phyloP scores from a whole-genome alignment of 164 flowering plant genomes.

The Aristolochia contorta region DNA sequence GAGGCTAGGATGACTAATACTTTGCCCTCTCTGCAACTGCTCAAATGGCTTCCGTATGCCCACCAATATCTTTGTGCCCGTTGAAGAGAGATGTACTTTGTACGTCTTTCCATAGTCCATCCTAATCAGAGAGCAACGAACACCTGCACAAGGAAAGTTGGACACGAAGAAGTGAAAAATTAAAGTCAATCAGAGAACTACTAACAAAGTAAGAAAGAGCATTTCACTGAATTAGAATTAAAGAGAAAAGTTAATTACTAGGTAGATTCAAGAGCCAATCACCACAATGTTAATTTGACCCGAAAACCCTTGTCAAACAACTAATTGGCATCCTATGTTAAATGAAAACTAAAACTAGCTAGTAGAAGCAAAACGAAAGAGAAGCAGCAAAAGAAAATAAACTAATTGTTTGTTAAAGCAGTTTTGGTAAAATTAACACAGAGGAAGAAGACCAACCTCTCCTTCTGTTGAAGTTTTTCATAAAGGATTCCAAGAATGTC shows the following conservation, averaged over 20 bases:
- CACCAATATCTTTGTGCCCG: slow-evolving; percentile 76
- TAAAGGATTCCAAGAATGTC: slow-evolving; percentile 43
- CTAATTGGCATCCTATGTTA: too few relatives aligned
- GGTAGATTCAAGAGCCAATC: background rate
- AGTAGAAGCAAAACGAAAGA: background rate
- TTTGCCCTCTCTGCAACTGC: slow-evolving; percentile 67
- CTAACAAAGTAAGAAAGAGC: background rate
- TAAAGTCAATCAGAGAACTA: background rate
- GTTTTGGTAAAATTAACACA: background rate
- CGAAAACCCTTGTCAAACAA: too few relatives aligned
- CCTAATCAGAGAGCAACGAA: slow-evolving; percentile 33
- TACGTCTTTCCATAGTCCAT: slow-evolving; percentile 62
- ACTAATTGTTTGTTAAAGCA: background rate
- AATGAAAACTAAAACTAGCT: too few relatives aligned
- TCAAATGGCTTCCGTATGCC: slow-evolving; percentile 75
- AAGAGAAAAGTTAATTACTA: too few relatives aligned
- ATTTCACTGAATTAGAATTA: too few relatives aligned
- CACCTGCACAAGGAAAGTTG: slow-evolving; percentile 34
- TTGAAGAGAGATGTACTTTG: slow-evolving; percentile 65
- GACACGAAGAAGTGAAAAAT: background rate
- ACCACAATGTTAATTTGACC: background rate
- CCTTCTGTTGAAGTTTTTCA: slow-evolving; percentile 31
- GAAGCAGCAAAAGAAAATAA: background rate
- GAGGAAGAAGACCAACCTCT: slow-evolving; percentile 32
- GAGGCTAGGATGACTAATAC: slow-evolving; percentile 40